A percentile compares a stretch with the other conserved stretches of the same genome.
These are phyloP conservation scores for Solanum sparsipilum DNA, from an alignment of 257 asterid species.

Conservation along the genomic window DNA sequence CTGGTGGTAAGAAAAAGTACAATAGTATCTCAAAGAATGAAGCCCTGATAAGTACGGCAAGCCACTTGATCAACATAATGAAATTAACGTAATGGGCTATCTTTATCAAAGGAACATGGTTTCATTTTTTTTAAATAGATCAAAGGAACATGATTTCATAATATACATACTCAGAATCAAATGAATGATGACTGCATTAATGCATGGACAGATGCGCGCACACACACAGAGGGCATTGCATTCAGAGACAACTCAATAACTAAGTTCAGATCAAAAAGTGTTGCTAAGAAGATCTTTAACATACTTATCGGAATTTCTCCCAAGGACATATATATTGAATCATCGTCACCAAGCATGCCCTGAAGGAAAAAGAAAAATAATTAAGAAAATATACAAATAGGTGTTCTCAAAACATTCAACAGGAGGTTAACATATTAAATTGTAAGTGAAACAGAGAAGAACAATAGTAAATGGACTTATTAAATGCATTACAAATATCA, in stretches of 20 bases:
- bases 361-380: conserved; percentile 9
- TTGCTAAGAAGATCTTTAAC: conserved; percentile 11
- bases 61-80: background rate
- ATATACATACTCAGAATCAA: background rate
- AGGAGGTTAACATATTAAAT: background rate
- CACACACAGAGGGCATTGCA: background rate
- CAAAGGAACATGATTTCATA: background rate
- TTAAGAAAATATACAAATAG: background rate
- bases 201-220: background rate
- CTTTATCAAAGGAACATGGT: background rate
- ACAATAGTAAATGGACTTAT: background rate
- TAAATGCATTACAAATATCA: background rate
- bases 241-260: background rate
- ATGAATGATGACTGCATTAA: background rate
- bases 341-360: conserved; percentile 96
- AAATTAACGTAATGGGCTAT: background rate
- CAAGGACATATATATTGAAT: conserved; percentile 85
- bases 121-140: background rate
- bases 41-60: background rate
- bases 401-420: background rate
- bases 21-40: background rate
- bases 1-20: background rate
- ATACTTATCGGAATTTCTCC: conserved; percentile 91
- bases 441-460: background rate
- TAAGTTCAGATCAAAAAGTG: background rate